Conservation (phyloP, 2,329 filamentous ascomycete genomes). For the Harringtonia aguacate region DNA sequence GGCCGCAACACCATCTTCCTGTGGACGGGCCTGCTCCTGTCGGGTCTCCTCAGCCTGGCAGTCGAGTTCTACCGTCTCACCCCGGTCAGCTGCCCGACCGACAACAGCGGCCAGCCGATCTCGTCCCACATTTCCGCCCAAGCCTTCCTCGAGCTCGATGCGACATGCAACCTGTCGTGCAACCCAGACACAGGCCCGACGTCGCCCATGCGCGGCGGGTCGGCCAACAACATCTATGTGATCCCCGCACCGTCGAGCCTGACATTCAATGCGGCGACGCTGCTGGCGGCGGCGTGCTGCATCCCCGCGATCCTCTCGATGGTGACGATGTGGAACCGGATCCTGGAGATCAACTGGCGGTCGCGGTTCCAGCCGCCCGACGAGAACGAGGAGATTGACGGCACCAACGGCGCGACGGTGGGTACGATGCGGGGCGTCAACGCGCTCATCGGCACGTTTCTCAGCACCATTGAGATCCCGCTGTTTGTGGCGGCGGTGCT, state of each 20-base stretch:
- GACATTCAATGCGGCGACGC: conserved; percentile 47
- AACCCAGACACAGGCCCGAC: conserved; percentile 31
- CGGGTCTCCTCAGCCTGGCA: conserved; percentile 50
- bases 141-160: conserved; percentile 16
- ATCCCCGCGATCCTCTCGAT: conserved; percentile 53
- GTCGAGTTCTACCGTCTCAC: conserved; percentile 52
- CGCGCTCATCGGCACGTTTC: conserved; percentile 38
- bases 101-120: conserved; percentile 9
- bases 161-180: conserved; percentile 41
- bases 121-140: conserved; percentile 6
- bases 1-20: conserved; percentile 57
- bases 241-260: conserved; percentile 45
- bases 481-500: conserved; percentile 48
- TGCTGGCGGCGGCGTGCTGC: conserved; percentile 53
- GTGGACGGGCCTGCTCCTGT: conserved; percentile 51
- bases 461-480: conserved; percentile 45
- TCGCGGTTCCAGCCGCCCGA: conserved; percentile 16
- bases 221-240: conserved; percentile 51
- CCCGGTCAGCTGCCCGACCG: conserved; percentile 7
- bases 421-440: conserved; percentile 44
- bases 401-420: conserved; percentile 43
- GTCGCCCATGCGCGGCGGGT: conserved; percentile 43
- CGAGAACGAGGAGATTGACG: too few relatives aligned
- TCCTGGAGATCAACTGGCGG: conserved; percentile 48
- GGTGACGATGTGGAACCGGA: conserved; percentile 52